Percentiles rank a stretch among this genome's conserved stretches.
phyloP scores from a whole-genome alignment of 2,329 filamentous ascomycete species.

The Venturia oleaginea region DNA sequence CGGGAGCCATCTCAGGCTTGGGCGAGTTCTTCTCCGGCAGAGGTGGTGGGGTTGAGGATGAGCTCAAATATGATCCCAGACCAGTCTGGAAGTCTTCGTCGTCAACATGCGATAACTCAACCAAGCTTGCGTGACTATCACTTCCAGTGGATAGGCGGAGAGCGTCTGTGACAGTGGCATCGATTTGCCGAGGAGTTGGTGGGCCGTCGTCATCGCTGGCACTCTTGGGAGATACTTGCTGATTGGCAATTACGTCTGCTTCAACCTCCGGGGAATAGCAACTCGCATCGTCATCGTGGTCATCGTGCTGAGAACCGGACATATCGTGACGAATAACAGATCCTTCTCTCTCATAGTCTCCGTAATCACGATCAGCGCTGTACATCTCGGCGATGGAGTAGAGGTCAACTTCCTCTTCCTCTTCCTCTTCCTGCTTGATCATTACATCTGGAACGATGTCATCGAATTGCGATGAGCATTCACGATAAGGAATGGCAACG shows the following conservation, averaged over 20 bases:
- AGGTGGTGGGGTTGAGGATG: constrained; percentile 26
- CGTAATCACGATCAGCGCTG: constrained; percentile 33
- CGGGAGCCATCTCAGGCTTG: background rate
- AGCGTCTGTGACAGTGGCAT: constrained; percentile 17
- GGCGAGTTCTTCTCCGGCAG: constrained; percentile 18
- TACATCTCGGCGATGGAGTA: constrained; percentile 62
- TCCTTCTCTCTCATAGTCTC: constrained; percentile 35
- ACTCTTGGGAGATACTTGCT: constrained; percentile 16
- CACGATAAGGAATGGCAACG: constrained; percentile 78
- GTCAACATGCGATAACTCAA: constrained; percentile 42
- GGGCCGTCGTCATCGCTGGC: constrained; percentile 34
- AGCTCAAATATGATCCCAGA: constrained; percentile 45
- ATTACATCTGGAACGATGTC: constrained; percentile 53
- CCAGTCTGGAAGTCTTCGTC: constrained; percentile 46
- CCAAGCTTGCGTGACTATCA: constrained; percentile 31
- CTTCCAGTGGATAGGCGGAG: constrained; percentile 21
- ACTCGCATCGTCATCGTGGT: constrained; percentile 46
- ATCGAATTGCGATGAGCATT: constrained; percentile 53
- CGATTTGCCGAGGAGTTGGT: constrained; percentile 35
- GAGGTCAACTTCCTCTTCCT: constrained; percentile 55
- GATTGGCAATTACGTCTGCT: constrained; percentile 19
- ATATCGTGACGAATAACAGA: constrained; percentile 48
- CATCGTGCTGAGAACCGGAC: constrained; percentile 21
- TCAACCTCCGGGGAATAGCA: constrained; percentile 43
- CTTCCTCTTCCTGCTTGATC: constrained; percentile 55